Conservation (phyloP, 176 grass and related monocot genomes). For the Triticum timopheevii region DNA sequence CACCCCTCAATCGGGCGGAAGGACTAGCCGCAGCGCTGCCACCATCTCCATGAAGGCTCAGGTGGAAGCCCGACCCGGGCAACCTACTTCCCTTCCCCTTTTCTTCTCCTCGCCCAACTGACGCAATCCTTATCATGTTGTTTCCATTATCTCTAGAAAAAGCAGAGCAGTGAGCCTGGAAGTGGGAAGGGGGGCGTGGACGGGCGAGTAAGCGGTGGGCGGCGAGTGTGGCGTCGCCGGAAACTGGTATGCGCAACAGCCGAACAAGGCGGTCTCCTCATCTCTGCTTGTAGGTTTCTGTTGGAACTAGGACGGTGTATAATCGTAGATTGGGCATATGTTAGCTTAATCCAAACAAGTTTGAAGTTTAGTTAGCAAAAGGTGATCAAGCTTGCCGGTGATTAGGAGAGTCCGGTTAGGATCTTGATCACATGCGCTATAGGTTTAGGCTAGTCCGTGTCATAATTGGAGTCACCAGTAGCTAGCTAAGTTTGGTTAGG, state of each 20-base stretch:
- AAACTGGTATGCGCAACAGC: conserved; percentile 41
- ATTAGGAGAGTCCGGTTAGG: too few relatives aligned
- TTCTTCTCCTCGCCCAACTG: neutral
- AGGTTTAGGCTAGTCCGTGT: too few relatives aligned
- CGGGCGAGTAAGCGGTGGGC: conserved; percentile 25
- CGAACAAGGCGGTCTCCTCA: neutral
- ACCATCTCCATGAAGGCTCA: conserved; percentile 47
- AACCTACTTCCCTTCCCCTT: neutral
- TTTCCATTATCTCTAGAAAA: conserved; percentile 34
- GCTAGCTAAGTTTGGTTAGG: too few relatives aligned
- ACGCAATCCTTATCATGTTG: neutral
- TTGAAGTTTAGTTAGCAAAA: too few relatives aligned
- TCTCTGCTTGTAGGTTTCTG: conserved; percentile 1
- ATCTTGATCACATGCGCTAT: too few relatives aligned
- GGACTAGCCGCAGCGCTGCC: neutral
- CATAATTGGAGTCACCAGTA: too few relatives aligned
- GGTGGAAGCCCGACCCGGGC: conserved; percentile 11
- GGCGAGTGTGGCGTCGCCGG: conserved; percentile 68
- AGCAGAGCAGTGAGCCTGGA: conserved; percentile 29
- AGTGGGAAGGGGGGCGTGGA: conserved; percentile 21
- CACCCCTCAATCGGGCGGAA: neutral
- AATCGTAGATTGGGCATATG: neutral
- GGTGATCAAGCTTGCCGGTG: too few relatives aligned
- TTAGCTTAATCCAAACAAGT: too few relatives aligned
- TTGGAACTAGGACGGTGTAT: neutral